Evolutionary conservation across 257 asterid species (phyloP).

Genomic region (Knoxia roxburghii): DNA sequence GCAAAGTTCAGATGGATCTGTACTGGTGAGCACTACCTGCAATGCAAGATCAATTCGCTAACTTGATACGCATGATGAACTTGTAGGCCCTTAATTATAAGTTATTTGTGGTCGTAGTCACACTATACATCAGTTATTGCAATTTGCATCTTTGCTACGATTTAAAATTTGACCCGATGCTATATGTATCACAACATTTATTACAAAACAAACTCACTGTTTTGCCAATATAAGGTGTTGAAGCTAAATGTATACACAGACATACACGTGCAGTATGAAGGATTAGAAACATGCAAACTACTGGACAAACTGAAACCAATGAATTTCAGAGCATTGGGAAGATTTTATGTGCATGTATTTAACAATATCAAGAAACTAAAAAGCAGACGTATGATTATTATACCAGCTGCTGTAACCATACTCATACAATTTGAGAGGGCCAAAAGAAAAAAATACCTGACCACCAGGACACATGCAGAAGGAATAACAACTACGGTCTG

Average conservation of each 20-base stretch:
- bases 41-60: constrained; percentile 12
- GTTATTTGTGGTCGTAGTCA: background rate
- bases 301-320: background rate
- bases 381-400: background rate
- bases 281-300: background rate
- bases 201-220: background rate
- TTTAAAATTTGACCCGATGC: background rate
- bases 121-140: background rate
- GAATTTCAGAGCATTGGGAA: background rate
- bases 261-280: background rate
- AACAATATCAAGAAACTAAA: background rate
- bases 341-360: background rate
- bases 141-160: background rate
- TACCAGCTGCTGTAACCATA: background rate
- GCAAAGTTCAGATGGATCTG: constrained; percentile 84
- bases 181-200: background rate
- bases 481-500: constrained; percentile 73
- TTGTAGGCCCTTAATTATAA: background rate
- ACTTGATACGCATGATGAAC: background rate
- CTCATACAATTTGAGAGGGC: background rate
- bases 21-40: constrained; percentile 94
- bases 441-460: constrained; percentile 44
- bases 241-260: background rate
- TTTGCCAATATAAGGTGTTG: background rate
- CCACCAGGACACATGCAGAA: constrained; percentile 99